Evolutionary conservation across 306 rosid species (phyloP).

Genomic region (Heteromeles arbutifolia): DNA sequence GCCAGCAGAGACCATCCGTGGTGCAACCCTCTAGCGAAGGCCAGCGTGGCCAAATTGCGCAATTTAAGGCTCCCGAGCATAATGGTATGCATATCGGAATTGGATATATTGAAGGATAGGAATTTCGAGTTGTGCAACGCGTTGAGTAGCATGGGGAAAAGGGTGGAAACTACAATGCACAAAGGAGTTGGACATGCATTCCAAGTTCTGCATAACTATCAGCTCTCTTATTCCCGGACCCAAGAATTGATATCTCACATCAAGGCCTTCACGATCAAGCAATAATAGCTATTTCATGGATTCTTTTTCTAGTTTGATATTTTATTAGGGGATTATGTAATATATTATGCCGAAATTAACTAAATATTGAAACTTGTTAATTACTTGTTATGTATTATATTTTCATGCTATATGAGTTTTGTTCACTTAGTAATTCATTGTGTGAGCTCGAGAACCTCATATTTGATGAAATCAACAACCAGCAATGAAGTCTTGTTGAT

Average conservation of each 20-base stretch:
- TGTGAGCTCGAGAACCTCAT: too few species aligned
- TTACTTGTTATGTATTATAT: background rate
- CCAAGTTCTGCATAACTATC: conserved; percentile 66
- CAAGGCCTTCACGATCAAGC: conserved; percentile 28
- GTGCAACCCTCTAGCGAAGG: conserved; percentile 53
- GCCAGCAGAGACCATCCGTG: conserved; percentile 65
- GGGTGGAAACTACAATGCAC: conserved; percentile 41
- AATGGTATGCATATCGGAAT: conserved; percentile 64
- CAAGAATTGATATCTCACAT: conserved; percentile 59
- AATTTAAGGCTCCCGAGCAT: conserved; percentile 37
- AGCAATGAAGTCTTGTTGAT: too few species aligned
- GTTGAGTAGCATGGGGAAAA: conserved; percentile 55
- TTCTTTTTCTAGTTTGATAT: background rate
- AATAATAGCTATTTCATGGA: background rate
- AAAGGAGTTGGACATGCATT: conserved; percentile 83
- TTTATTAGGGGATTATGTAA: background rate
- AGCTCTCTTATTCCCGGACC: conserved; percentile 39
- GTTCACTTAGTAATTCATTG: too few species aligned
- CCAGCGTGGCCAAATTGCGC: conserved; percentile 32
- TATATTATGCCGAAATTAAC: background rate
- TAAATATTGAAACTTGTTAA: background rate
- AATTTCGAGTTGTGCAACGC: conserved; percentile 54
- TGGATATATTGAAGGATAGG: conserved; percentile 67
- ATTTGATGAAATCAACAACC: too few species aligned
- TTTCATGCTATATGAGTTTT: too few species aligned